phyloP scores from a whole-genome alignment of 2,329 filamentous ascomycete species.

The Cephalotrichum gorgonifer region DNA sequence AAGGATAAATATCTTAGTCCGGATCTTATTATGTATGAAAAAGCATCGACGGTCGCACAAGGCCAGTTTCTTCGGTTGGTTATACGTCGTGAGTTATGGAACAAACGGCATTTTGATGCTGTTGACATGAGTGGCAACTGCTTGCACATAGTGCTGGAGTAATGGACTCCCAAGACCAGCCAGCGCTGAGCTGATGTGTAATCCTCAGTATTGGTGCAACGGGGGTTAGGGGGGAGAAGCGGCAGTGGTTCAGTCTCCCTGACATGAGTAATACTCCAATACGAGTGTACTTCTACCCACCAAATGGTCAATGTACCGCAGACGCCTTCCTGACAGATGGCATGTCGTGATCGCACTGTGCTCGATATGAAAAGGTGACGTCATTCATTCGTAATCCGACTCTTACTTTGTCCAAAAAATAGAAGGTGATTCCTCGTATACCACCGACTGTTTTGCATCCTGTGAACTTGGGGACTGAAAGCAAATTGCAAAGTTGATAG shows the following conservation, averaged over 20 bases:
- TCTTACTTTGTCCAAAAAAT: not conserved
- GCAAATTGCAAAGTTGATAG: not conserved
- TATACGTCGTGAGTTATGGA: not conserved
- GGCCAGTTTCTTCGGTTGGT: not conserved
- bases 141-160: too few relatives aligned
- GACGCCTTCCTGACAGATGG: too few relatives aligned
- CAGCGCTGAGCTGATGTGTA: too few relatives aligned
- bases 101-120: not conserved
- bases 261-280: too few relatives aligned
- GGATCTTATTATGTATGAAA: too few relatives aligned
- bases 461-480: not conserved
- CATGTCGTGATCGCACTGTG: constrained; percentile 2
- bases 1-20: too few relatives aligned
- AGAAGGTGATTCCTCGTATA: not conserved
- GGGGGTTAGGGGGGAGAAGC: too few relatives aligned
- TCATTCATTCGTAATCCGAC: constrained; percentile 2
- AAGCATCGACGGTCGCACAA: not conserved
- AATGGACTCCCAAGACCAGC: too few relatives aligned
- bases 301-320: too few relatives aligned
- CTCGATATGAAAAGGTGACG: constrained; percentile 3
- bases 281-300: too few relatives aligned
- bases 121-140: not conserved
- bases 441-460: not conserved
- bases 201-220: too few relatives aligned
- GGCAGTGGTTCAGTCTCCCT: too few relatives aligned